Conservation (phyloP, 805 yeast genomes). For the Sugiyamaella americana region DNA sequence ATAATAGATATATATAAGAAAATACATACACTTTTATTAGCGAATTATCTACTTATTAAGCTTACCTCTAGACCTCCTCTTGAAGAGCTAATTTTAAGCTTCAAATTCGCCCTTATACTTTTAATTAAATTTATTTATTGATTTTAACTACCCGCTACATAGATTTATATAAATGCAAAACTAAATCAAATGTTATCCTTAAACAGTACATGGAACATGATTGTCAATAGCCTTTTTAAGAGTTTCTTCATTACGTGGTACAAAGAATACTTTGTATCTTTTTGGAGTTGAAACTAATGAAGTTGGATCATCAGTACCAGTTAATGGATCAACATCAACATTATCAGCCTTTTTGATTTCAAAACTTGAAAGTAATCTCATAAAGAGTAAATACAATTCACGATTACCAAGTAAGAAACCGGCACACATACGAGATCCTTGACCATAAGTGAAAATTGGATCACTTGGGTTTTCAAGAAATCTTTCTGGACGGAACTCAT, state of each 20-base stretch:
- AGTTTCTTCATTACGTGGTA: slow-evolving; percentile 19
- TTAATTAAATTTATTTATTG: too few relatives aligned
- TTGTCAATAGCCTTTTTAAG: slow-evolving; percentile 14
- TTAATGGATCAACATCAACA: slow-evolving; percentile 21
- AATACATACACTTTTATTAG: too few relatives aligned
- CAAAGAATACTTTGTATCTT: slow-evolving; percentile 17
- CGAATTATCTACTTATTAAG: too few relatives aligned
- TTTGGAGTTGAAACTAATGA: slow-evolving; percentile 24
- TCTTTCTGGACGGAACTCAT: slow-evolving; percentile 10
- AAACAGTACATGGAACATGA: background rate
- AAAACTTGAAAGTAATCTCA: slow-evolving; percentile 47
- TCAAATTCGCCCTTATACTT: too few relatives aligned
- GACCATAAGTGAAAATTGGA: slow-evolving; percentile 37
- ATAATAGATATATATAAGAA: too few relatives aligned
- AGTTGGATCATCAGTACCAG: slow-evolving; percentile 21
- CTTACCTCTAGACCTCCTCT: too few relatives aligned
- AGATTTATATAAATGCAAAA: too few relatives aligned
- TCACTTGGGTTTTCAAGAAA: slow-evolving; percentile 5
- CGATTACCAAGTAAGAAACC: slow-evolving; percentile 56
- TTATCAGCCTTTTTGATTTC: slow-evolving; percentile 32
- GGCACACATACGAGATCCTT: slow-evolving; percentile 63
- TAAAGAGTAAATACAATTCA: slow-evolving; percentile 53
- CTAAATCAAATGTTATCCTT: background rate
- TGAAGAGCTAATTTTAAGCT: too few relatives aligned
- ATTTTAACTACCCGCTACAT: too few relatives aligned